A percentile compares a stretch with the other conserved stretches of the same genome.
phyloP scores from a whole-genome alignment of 1,284 basidiomycete species.

The Meripilus lineatus region DNA sequence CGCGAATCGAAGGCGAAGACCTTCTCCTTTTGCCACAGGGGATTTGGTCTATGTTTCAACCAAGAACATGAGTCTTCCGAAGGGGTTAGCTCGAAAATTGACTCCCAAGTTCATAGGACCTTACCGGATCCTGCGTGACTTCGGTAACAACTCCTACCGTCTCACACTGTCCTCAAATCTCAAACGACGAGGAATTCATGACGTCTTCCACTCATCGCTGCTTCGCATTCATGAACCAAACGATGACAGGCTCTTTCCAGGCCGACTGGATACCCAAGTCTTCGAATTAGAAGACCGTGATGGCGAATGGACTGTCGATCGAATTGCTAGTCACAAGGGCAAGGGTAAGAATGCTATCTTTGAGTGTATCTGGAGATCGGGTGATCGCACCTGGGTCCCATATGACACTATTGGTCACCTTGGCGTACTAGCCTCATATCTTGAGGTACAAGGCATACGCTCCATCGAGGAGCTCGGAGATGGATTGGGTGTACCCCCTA shows the following conservation, averaged over 20 bases:
- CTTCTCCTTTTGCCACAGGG: slow-evolving; percentile 12
- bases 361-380: slow-evolving; percentile 27
- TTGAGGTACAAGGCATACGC: slow-evolving; percentile 10
- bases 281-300: slow-evolving; percentile 8
- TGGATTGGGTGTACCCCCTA: slow-evolving; percentile 4
- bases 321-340: slow-evolving; percentile 22
- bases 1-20: slow-evolving; percentile 16
- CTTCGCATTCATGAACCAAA: slow-evolving; percentile 25
- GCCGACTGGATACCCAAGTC: slow-evolving; percentile 12
- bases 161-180: slow-evolving; percentile 24
- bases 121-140: slow-evolving; percentile 23
- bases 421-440: slow-evolving; percentile 12
- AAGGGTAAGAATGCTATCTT: slow-evolving; percentile 21
- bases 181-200: slow-evolving; percentile 24
- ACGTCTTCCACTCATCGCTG: too few species aligned
- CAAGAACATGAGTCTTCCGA: slow-evolving; percentile 29
- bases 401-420: slow-evolving; percentile 16
- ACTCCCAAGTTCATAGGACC: slow-evolving; percentile 32
- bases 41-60: slow-evolving; percentile 32
- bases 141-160: slow-evolving; percentile 23
- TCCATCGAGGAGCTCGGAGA: slow-evolving; percentile 6
- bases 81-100: slow-evolving; percentile 27
- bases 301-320: slow-evolving; percentile 17
- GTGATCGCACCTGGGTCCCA: too few species aligned
- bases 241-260: slow-evolving; percentile 22